These are phyloP conservation scores for Phialophora chinensis DNA, from an alignment of 2,329 filamentous ascomycete genomes.

Conservation along the genomic window DNA sequence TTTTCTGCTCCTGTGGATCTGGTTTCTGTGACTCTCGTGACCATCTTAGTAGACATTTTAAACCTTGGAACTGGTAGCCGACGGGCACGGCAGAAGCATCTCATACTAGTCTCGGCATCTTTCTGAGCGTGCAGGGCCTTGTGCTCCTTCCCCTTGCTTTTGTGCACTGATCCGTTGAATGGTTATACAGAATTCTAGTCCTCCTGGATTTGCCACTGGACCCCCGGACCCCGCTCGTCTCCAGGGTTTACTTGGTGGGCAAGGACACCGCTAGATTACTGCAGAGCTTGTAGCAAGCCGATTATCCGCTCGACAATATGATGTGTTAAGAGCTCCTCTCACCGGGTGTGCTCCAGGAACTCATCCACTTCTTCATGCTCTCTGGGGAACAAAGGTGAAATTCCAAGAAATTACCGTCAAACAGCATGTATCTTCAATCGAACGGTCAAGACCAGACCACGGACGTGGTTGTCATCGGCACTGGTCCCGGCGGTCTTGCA, in stretches of 20 bases:
- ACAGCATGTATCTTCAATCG: constrained; percentile 15
- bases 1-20: neutral
- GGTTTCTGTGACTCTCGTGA: no score
- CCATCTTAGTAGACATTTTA: neutral
- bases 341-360: neutral
- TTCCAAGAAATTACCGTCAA: neutral
- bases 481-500: constrained; percentile 18
- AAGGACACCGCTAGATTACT: constrained; percentile 1
- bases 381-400: neutral
- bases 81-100: neutral
- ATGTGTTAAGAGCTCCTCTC: neutral
- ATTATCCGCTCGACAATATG: neutral
- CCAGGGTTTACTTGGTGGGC: neutral
- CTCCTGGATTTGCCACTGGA: neutral
- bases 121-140: neutral
- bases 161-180: neutral
- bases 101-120: neutral
- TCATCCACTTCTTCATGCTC: constrained; percentile 1
- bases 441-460: constrained; percentile 22
- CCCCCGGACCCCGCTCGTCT: neutral
- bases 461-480: constrained; percentile 19
- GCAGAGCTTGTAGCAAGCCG: neutral
- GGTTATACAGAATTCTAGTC: neutral
- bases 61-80: neutral
- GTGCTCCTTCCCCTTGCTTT: constrained; percentile 1